Evolutionary conservation across 768 basidiomycete genomes (phyloP).

Genomic region (Podaxis rugospora): DNA sequence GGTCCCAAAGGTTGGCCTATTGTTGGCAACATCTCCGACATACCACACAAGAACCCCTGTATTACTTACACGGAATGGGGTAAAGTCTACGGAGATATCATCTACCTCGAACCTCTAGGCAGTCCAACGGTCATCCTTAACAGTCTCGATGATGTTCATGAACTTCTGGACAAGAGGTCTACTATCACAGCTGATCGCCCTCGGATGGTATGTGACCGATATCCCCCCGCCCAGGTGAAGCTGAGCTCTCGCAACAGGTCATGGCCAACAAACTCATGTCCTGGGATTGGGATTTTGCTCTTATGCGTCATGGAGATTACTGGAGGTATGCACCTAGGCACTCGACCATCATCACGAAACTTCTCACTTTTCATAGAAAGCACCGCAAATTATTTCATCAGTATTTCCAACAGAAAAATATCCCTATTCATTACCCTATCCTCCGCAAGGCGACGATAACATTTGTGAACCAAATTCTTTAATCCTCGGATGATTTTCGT

Average conservation of each 20-base stretch:
- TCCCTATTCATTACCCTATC: conserved; percentile 21
- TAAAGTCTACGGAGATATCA: conserved; percentile 22
- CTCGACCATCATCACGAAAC: not conserved
- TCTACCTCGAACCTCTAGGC: conserved; percentile 32
- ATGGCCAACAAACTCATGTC: conserved; percentile 25
- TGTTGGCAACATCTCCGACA: conserved; percentile 27
- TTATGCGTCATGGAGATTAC: conserved; percentile 24
- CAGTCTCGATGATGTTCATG: conserved; percentile 31
- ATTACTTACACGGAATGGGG: conserved; percentile 27
- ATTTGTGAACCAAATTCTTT: conserved; percentile 21
- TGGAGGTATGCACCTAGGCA: conserved; percentile 19
- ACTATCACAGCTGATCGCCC: conserved; percentile 42
- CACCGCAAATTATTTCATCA: conserved; percentile 32
- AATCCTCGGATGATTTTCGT: conserved; percentile 24
- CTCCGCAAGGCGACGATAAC: conserved; percentile 20
- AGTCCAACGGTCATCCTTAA: conserved; percentile 35
- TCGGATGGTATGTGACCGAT: conserved; percentile 17
- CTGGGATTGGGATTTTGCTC: conserved; percentile 30
- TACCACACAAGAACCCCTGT: conserved; percentile 26
- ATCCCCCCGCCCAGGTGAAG: not conserved
- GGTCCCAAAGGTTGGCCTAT: conserved; percentile 30
- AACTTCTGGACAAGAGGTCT: conserved; percentile 42
- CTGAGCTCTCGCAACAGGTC: conserved; percentile 12
- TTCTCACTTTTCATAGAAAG: conserved; percentile 14
- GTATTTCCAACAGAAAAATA: conserved; percentile 29